Evolutionary conservation across 768 basidiomycete genomes (phyloP), one percentile per base, ranked within the genome.

Genomic region (Pleurotus tuoliensis): DNA sequence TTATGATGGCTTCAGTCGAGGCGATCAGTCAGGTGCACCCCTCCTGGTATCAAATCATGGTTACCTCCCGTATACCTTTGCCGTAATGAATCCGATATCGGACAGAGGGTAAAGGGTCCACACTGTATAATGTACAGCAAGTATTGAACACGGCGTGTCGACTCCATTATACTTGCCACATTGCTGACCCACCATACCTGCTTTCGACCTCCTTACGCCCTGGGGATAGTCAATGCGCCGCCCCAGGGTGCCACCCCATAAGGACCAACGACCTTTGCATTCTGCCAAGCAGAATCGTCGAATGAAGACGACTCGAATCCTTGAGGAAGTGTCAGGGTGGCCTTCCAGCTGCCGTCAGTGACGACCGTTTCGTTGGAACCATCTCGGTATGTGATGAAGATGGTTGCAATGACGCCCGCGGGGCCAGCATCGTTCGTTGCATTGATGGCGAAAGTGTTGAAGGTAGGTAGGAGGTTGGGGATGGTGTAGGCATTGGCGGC

Each of bases 391-490:
- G 59, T 48, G 30, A 69, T 55, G 15, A 59, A 56, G 3, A 67
- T 64, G 7, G 62, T 52, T 3, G 58, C 53, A 15, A 71, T 56
- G 4, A 71, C 48, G 22, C 66, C 69, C 3, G 70, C 71, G 8
- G 70, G 64, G 3, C 61, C 55, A 12, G 52, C 49, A 27, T 66
- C 67, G 48, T 71, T 71, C 15, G 66, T 69, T 3, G 64, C 71
- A 13, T 59, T 60, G 20, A 71, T 51, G 3, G 69, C 69, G 24
- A 73, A 71, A 8, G 67, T 57, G 24, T 62, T 62, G 8, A 62
- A 60, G 5, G 49, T 50, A 1, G 62, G 18, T 3, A 53, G 52
- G 24, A 71, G 62, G 11, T 50, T 50, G 8, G 61, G 11, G 4
- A 68, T 58, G 16, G 18, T 50, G 54, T 63, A 69, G 22, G 62